These are phyloP conservation scores for Lolium rigidum DNA, from an alignment of 176 grass and related monocot genomes.

Conservation along the genomic window DNA sequence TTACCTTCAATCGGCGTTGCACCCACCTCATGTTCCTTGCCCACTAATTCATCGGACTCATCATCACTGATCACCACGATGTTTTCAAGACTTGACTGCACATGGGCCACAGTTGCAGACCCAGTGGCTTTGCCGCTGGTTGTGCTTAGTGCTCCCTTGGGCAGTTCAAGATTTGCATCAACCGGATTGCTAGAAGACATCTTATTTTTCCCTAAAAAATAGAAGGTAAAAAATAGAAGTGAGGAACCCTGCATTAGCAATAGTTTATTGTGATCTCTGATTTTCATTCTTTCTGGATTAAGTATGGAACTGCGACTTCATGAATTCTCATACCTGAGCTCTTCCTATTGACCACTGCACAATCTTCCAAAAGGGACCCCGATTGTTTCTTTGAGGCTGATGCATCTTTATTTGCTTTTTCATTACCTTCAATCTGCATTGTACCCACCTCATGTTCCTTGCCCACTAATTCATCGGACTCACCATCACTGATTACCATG, in stretches of 20 bases:
- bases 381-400: constrained; percentile 9
- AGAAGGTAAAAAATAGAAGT: neutral
- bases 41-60: neutral
- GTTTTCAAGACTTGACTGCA: constrained; percentile 29
- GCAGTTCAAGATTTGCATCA: too few species aligned
- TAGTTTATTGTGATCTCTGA: neutral
- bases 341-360: neutral
- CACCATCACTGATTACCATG: constrained; percentile 26
- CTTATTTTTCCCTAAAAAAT: neutral
- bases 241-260: neutral
- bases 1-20: constrained; percentile 21
- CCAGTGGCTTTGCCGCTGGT: constrained; percentile 23
- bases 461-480: neutral
- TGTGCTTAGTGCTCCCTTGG: neutral
- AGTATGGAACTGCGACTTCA: neutral
- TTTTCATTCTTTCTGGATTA: neutral
- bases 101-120: constrained; percentile 12
- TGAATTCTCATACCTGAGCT: constrained; percentile 18
- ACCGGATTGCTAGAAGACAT: too few species aligned
- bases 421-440: constrained; percentile 24
- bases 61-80: constrained; percentile 36
- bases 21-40: constrained; percentile 3
- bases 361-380: neutral
- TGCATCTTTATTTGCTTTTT: constrained; percentile 26
- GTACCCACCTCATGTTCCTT: neutral